Evolutionary conservation across 2,329 filamentous ascomycete genomes (phyloP), one percentile per base, ranked within the genome.

Genomic region (Exophiala calicioides): DNA sequence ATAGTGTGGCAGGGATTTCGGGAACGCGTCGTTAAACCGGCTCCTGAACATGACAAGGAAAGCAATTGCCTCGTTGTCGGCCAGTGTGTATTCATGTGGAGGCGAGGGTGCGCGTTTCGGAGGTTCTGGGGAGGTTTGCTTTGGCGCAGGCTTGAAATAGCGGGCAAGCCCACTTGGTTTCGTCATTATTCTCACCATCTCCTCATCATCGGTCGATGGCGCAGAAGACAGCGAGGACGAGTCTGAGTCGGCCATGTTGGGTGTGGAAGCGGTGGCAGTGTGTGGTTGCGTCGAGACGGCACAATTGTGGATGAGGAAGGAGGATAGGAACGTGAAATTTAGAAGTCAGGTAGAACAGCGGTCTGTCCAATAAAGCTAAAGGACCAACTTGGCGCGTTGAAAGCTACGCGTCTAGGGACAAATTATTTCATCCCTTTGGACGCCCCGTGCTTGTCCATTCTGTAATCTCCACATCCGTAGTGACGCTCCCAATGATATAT

Each of bases 11-110:
- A 95, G 77, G 23, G 89, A 93, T 68, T 90, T 86, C 36, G 90
- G 86, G 58, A 98, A 93, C 51, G 82, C 86, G 51, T 95, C 90
- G 70, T 80, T 84, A 69, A 98, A 97, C 63, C 93, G 88, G 68
- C 87, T 86, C 67, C 91, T 84, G 71, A 97, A 98, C 88, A 95
- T 96, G 58, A 97, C 89, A 68, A 98, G 88, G 71, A 98, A 96
- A 89, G 91, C 86, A 72, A 97, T 90, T 64, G 93, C 86, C 53
- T 86, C 80, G 68, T 95, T 95, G 67, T 97, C 91, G 53, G 88
- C 89, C 46, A 96, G 75, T 20, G 89, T 85, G 68, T 86, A 88
- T 76, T 95, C 89, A 68, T 96, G 91, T 6, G 88, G 84, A 58
- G 91, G 91, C 57, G 90, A 96, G 15, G 89, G 84, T 47, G 86